These are phyloP conservation scores for Solanum infundibuliforme DNA, from an alignment of 257 asterid genomes.

Conservation along the genomic window DNA sequence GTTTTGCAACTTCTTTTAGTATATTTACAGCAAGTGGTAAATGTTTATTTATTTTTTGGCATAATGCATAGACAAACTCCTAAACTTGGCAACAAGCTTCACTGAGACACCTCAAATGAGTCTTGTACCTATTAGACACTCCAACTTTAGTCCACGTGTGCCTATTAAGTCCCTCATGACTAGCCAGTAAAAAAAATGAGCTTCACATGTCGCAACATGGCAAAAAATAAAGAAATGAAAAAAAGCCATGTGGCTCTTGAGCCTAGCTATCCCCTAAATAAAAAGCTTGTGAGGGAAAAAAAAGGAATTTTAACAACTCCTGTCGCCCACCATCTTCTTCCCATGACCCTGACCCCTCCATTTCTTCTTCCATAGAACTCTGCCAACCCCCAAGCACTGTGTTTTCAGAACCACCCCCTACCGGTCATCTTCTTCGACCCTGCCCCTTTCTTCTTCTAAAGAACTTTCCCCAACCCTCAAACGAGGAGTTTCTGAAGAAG, in stretches of 20 bases:
- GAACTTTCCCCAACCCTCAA: not conserved
- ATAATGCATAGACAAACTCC: not conserved
- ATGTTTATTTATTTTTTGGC: not conserved
- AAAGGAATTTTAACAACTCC: not conserved
- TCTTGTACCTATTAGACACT: not conserved
- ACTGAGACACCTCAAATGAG: not conserved
- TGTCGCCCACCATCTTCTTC: not conserved
- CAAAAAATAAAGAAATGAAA: not conserved
- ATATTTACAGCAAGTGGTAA: not conserved
- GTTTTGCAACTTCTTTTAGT: not conserved
- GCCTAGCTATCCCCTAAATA: not conserved
- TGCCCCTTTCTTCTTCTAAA: not conserved
- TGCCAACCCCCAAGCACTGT: not conserved
- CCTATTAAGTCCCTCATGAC: not conserved
- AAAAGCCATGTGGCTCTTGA: not conserved
- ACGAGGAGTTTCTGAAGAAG: not conserved
- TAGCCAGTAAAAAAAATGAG: not conserved
- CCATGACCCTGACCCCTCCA: not conserved
- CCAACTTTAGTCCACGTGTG: not conserved
- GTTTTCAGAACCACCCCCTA: not conserved
- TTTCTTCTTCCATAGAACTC: not conserved
- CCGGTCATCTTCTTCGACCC: not conserved
- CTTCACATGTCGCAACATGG: not conserved
- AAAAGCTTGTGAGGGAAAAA: not conserved
- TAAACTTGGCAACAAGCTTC: not conserved